phyloP scores from a whole-genome alignment of 2,329 filamentous ascomycete species.

The Fusarium nodosum region DNA sequence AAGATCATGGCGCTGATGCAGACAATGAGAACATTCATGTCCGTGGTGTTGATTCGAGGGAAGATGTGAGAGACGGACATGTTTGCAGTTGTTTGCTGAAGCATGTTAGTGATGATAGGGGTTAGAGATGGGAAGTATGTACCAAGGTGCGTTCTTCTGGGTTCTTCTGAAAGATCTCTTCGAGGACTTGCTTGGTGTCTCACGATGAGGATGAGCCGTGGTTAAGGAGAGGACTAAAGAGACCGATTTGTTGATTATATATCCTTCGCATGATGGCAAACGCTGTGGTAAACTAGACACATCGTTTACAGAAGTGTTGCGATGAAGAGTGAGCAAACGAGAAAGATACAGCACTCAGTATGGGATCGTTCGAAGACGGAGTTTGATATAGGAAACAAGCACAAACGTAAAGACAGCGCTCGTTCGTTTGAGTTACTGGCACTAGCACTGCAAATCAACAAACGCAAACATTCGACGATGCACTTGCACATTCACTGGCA shows the following conservation, averaged over 20 bases:
- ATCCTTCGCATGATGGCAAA: not conserved
- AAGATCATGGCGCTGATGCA: not conserved
- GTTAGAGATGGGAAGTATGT: not conserved
- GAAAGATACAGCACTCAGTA: not conserved
- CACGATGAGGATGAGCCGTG: not conserved
- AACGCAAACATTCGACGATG: not conserved
- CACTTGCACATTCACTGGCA: not conserved
- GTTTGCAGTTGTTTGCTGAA: not conserved
- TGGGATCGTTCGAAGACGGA: not conserved
- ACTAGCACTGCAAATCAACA: constrained; percentile 7
- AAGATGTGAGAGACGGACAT: constrained; percentile 7
- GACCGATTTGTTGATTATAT: not conserved
- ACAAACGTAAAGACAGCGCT: not conserved
- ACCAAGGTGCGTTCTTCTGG: not conserved
- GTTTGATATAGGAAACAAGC: not conserved
- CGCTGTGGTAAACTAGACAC: not conserved
- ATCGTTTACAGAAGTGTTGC: not conserved
- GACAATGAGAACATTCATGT: constrained; percentile 6
- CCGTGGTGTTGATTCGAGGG: constrained; percentile 5
- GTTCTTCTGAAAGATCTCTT: not conserved
- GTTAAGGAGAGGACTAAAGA: not conserved
- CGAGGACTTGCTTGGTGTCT: not conserved
- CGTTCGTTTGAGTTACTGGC: not conserved
- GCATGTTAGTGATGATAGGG: constrained; percentile 10
- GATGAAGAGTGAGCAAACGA: not conserved